Base-by-base conservation (phyloP, 345 rosid genomes). In the Odontarrhena argentea region DNA sequence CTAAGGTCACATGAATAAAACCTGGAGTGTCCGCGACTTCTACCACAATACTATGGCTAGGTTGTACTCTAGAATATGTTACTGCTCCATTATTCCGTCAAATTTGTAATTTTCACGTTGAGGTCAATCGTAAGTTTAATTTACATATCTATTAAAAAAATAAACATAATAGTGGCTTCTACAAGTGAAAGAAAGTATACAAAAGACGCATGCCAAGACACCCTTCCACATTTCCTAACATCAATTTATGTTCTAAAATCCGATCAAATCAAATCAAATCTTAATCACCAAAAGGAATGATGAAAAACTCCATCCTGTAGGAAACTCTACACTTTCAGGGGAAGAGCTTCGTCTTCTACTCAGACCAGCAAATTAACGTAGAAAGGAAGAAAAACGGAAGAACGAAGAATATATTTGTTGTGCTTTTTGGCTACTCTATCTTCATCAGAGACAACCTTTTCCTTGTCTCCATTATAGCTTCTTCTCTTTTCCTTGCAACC, bases 381-480 rank as follows among this genome's bases (percentile, higher is more conserved):
- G 6, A 55, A 50, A 14, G 1, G 28, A 13, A 60, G 26, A 61
- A 11, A 1, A 5, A 9, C 58, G 25, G 50, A 43, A 36, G 34
- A 15, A 13, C 3, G 2, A 24, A 22, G 2, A 44, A 6, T 14
- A 45, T 49, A 13, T 41, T 55, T 26, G 47, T 13, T 70, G 14
- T 35, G 42, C 5, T 5, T 14, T 51, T 18, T 32, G 28, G 25
- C 79, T 73, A 58, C 48, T 71, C 73, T 47, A 52, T 37, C 61
- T 65, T 81, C 68, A 76, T 80, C 43, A 61, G 58, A 9, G 74
- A 78, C 54, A 69, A 67, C 76, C 69, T 86, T 37, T 49, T 79
- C 70, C 65, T 83, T 5, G 76, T 74, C 80, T 82, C 83, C 51
- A 78, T 66, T 55, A 92, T 83, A 2, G 96, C 92, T 64, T 83